Base-by-base conservation (phyloP, 163 green algal genomes). In the Scenedesmus sp. region DNA sequence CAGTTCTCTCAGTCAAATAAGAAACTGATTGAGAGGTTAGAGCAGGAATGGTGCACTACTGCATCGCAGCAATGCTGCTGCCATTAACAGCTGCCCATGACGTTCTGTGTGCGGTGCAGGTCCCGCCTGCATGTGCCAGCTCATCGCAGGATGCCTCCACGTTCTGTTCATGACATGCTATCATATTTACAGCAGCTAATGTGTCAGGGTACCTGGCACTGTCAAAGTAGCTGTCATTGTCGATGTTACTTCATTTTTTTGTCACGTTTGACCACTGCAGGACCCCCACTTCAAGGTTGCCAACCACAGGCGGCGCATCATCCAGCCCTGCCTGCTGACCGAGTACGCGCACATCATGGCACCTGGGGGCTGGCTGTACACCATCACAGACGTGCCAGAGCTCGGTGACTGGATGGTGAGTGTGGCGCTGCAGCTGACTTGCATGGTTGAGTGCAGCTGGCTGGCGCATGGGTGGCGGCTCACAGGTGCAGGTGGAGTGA, bases 311-410 rank as follows among this genome's bases (percentile, higher is more conserved):
- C 94, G 97, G 12, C 96, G 97, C 85, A 99, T 99, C 95, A 98
- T 99, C 91, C 96, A 97, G 91, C 94, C 90, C 30, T 92, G 93
- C 72, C 95, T 99, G 33, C 94, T 99, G 68, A 98, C 96, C 0
- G 98, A 99, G 94, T 99, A 99, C 85, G 98, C 97, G 1, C 98
- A 99, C 93, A 91, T 98, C 53, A 93, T 99, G 86, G 93, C 93
- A 0, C 93, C 94, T 4, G 97, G 97, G 30, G 98, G 96, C 61
- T 94, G 95, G 83, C 92, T 99, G n/a, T 99, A 99, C 96, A 99
- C 98, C 43, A 98, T 99, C 91, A 99, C 96, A 30, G 98, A 99
- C 83, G 98, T 99, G 24, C 95, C 97, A 89, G 98, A 98, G 87
- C 92, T 98, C 33, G 96, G 94, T 0, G 85, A 94, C 3, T 99